Evolutionary conservation across 2,329 filamentous ascomycete species (phyloP), one percentile per base, ranked within the genome.

Genomic region (Pseudogymnoascus sp.): DNA sequence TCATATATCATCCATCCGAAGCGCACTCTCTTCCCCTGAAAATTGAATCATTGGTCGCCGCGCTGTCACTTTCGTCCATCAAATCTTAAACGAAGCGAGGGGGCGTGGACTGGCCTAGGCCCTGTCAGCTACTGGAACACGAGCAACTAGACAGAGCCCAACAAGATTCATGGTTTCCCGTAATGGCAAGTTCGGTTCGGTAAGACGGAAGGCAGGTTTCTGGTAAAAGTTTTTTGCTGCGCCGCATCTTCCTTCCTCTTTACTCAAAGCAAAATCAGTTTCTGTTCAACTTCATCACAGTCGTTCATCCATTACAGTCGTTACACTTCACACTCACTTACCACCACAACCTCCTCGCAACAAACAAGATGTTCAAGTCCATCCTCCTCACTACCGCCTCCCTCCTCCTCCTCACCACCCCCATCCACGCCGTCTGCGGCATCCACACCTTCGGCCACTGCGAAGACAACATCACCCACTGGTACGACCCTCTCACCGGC

Each of bases 401-500:
- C 37, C 17, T 44, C 37, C 59, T 61, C 37, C 29, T 61, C 15
- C 59, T 61, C 23, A 4, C 35, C 23, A 46, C 23, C 37, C 26
- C 35, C 37, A 13, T 44, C 42, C 31, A 42, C 35, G 59, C 59
- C 42, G 59, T 38, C 31, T 61, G 59, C 59, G 33, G 29, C 33
- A 44, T 26, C n/a, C 29, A 38, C 29, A 61, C 35, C 59, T 61
- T 61, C 35, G 42, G 37, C 35, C 23, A 31, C 59, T 61, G 59
- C 33, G 65, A 61, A 38, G 68, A 68, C 60, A 60, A 35, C 1
- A 69, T 62, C 56, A 61, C 66, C 10, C 66, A 68, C 62, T 69
- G 63, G 63, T 69, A 65, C 61, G 64, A 67, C 60, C 68, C 67
- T 3, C 37, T 37, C 13, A 69, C 64, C 1, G 68, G 67, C 42